Percentiles rank a stretch among this genome's conserved stretches.
Evolutionary conservation across 2,329 filamentous ascomycete genomes (phyloP).

Genomic region (Coleophoma eucalyptorum): DNA sequence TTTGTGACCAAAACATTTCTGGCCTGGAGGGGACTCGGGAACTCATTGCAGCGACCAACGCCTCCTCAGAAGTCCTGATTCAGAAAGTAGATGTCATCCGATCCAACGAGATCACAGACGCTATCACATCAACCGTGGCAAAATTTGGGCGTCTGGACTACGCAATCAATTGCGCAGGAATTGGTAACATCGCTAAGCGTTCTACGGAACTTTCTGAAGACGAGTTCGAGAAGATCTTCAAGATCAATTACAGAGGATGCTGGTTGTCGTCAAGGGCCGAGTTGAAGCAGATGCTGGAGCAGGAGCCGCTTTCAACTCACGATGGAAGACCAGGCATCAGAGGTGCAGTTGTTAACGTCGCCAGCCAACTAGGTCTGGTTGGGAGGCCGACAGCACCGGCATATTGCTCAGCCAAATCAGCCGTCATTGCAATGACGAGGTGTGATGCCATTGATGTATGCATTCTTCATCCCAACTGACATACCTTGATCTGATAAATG

Average conservation of each 20-base stretch:
- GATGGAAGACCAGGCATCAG: slow-evolving; percentile 35
- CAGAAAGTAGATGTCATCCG: slow-evolving; percentile 31
- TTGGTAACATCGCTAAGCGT: slow-evolving; percentile 14
- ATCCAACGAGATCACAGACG: slow-evolving; percentile 28
- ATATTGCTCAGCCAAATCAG: slow-evolving; percentile 42
- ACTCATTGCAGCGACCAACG: slow-evolving; percentile 13
- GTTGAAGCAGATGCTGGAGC: slow-evolving; percentile 38
- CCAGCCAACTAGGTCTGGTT: slow-evolving; percentile 37
- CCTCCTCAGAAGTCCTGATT: slow-evolving; percentile 19
- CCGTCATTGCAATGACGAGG: slow-evolving; percentile 40
- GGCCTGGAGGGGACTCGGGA: slow-evolving; percentile 29
- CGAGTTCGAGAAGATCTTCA: slow-evolving; percentile 39
- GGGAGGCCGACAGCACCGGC: slow-evolving; percentile 33
- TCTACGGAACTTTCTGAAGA: slow-evolving; percentile 24
- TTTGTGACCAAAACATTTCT: slow-evolving; percentile 34
- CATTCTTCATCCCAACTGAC: neutral
- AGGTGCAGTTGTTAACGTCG: slow-evolving; percentile 42
- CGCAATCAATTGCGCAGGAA: slow-evolving; percentile 39
- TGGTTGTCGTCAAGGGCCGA: slow-evolving; percentile 40
- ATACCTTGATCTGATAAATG: neutral
- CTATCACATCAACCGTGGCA: slow-evolving; percentile 28
- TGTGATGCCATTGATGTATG: slow-evolving; percentile 42
- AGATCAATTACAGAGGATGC: slow-evolving; percentile 38
- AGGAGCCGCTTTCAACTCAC: slow-evolving; percentile 37
- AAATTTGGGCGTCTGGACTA: slow-evolving; percentile 40